Conservation (phyloP, 106 monocot genomes). For the Apostasia shenzhenica region DNA sequence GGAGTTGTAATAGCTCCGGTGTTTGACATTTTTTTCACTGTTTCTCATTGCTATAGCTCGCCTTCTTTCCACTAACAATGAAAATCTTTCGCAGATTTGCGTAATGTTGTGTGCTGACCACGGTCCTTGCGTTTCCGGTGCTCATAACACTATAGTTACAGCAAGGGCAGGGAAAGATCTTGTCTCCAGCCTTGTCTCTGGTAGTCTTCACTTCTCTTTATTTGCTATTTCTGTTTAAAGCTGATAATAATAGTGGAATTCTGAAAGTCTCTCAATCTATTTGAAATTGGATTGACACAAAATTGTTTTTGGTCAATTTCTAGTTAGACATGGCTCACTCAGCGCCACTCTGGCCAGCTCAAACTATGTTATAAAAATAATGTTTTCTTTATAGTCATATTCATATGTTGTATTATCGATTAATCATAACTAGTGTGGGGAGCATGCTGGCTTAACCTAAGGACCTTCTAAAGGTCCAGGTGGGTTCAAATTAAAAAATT, state of each 20-base stretch:
- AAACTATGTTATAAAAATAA: too few species aligned
- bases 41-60: constrained; percentile 2
- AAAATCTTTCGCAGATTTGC: constrained; percentile 53
- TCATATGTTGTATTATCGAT: too few species aligned
- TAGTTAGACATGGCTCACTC: too few species aligned
- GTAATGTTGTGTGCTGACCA: constrained; percentile 99
- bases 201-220: constrained; percentile 17
- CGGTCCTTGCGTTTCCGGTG: constrained; percentile 98
- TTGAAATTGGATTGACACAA: too few species aligned
- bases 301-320: too few species aligned
- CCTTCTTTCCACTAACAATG: neutral
- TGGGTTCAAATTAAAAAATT: too few species aligned
- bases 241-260: neutral
- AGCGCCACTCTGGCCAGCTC: too few species aligned
- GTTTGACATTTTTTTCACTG: neutral
- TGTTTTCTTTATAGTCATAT: too few species aligned
- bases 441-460: too few species aligned
- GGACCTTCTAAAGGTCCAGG: too few species aligned
- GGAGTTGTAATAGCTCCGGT: neutral
- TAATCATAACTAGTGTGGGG: too few species aligned
- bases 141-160: constrained; percentile 93
- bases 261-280: too few species aligned
- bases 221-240: neutral
- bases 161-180: constrained; percentile 97
- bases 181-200: constrained; percentile 94